A percentile compares a stretch with the other conserved stretches of the same genome.
phyloP scores from a whole-genome alignment of 208 protist genomes.

The Leishmania lainsoni region DNA sequence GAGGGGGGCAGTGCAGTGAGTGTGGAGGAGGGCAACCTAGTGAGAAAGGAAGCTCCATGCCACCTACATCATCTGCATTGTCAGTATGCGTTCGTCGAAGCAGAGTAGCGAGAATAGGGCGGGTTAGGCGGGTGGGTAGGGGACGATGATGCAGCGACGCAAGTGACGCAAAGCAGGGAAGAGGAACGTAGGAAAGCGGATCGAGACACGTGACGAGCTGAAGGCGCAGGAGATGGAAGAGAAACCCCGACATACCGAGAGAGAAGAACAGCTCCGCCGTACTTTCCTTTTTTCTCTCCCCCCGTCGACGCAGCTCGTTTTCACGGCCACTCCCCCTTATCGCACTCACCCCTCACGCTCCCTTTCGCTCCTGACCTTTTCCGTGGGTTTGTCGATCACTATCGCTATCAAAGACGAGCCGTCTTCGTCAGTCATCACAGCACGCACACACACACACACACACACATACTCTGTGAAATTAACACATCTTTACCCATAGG shows the following conservation, averaged over 20 bases:
- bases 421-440: neutral
- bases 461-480: neutral
- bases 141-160: no score
- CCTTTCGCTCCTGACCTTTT: neutral
- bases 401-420: neutral
- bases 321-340: neutral
- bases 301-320: neutral
- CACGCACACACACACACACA: no score
- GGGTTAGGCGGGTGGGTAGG: neutral
- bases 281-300: neutral
- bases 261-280: neutral
- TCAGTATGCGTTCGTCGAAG: neutral
- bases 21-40: neutral
- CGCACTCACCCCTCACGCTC: neutral
- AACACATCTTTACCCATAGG: neutral
- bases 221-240: neutral
- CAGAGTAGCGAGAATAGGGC: neutral
- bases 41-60: neutral
- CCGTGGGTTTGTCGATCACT: neutral
- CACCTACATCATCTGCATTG: neutral
- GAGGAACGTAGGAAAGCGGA: neutral
- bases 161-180: neutral
- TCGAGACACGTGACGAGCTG: neutral
- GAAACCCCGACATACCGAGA: neutral
- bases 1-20: no score